Evolutionary conservation across 768 basidiomycete genomes (phyloP).

Genomic region (Agrocybe praecox): DNA sequence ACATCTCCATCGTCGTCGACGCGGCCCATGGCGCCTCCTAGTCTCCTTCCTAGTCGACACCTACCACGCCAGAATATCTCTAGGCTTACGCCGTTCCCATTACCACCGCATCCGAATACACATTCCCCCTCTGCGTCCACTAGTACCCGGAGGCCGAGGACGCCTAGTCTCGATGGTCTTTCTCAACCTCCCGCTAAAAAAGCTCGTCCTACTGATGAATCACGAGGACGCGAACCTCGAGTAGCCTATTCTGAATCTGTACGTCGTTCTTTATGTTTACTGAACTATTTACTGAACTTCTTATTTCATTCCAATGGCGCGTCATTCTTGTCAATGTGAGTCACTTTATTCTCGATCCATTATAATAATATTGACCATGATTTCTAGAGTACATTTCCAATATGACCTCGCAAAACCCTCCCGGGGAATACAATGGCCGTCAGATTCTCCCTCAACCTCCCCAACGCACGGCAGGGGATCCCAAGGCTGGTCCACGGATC

Average conservation of each 20-base stretch:
- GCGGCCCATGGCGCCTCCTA: not conserved
- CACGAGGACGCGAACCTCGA: slow-evolving; percentile 26
- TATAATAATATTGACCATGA: not conserved
- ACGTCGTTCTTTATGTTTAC: slow-evolving; percentile 12
- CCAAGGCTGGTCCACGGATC: too few relatives aligned
- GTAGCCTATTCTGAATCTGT: slow-evolving; percentile 32
- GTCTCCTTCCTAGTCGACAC: not conserved
- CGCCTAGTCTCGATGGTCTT: slow-evolving; percentile 35
- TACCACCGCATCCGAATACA: slow-evolving; percentile 40
- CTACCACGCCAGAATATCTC: too few relatives aligned
- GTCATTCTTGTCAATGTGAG: not conserved
- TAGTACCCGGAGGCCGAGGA: slow-evolving; percentile 28
- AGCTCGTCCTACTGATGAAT: slow-evolving; percentile 42
- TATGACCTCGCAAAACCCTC: not conserved
- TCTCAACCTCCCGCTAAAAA: slow-evolving; percentile 55
- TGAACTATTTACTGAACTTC: not conserved
- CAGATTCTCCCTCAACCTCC: not conserved
- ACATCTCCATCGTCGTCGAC: slow-evolving; percentile 23
- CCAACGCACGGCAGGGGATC: not conserved
- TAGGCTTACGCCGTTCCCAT: slow-evolving; percentile 27
- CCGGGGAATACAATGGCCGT: not conserved
- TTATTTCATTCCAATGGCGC: not conserved
- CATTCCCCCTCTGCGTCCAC: slow-evolving; percentile 1
- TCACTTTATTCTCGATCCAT: not conserved
- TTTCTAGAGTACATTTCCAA: not conserved